Percentiles rank a stretch among this genome's conserved stretches.
Evolutionary conservation across 495 filamentous ascomycete genomes (phyloP).

Genomic region (Penicillium chermesinum): DNA sequence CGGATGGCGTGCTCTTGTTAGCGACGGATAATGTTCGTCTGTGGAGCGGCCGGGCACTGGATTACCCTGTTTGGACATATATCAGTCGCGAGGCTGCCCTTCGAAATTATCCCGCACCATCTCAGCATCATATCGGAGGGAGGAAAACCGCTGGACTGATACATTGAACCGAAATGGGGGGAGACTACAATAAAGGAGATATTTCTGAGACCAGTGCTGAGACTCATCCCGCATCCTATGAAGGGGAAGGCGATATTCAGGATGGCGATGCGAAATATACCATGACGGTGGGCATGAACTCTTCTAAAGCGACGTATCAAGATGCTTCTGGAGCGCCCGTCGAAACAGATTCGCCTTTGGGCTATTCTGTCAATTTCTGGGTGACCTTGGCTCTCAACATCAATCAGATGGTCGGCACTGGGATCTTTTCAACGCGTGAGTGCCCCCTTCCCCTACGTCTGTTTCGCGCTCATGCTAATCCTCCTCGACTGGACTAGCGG

Average conservation of each 20-base stretch:
- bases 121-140: not conserved
- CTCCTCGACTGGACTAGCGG: no score
- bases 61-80: not conserved
- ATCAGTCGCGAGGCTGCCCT: not conserved
- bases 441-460: not conserved
- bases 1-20: not conserved
- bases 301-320: slow-evolving; percentile 51
- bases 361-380: slow-evolving; percentile 51
- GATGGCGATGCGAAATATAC: slow-evolving; percentile 45
- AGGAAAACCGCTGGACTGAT: not conserved
- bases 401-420: slow-evolving; percentile 62
- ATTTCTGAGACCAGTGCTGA: not conserved
- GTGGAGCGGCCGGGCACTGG: not conserved
- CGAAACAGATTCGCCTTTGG: slow-evolving; percentile 53
- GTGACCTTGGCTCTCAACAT: slow-evolving; percentile 59
- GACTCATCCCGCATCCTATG: not conserved
- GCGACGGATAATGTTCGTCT: not conserved
- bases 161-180: not conserved
- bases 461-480: no score
- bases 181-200: not conserved
- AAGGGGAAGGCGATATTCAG: slow-evolving; percentile 10
- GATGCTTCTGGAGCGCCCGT: slow-evolving; percentile 61
- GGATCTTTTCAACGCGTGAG: slow-evolving; percentile 61
- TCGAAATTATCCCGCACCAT: not conserved
- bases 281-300: slow-evolving; percentile 51